phyloP scores from a whole-genome alignment of 192 early-diverging fungal genomes.

The Coemansia guatemalensis region DNA sequence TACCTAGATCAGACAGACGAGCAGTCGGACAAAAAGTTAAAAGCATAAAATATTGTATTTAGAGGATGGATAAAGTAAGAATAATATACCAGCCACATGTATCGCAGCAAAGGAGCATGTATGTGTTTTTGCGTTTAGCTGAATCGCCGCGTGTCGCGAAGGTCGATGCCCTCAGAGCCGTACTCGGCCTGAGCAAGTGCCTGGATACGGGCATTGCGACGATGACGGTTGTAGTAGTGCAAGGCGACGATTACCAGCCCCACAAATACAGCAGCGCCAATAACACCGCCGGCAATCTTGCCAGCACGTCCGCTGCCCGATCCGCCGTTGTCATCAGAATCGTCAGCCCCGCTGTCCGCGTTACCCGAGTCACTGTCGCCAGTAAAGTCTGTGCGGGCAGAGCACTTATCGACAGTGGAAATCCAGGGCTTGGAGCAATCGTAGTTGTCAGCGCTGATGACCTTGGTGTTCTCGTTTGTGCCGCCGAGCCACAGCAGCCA shows the following conservation, averaged over 20 bases:
- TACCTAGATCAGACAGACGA: background rate
- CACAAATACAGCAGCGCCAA: slow-evolving; percentile 26
- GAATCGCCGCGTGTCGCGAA: slow-evolving; percentile 15
- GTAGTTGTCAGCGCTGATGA: slow-evolving; percentile 28
- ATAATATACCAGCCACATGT: background rate
- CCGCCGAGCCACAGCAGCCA: slow-evolving; percentile 47
- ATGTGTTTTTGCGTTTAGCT: slow-evolving; percentile 4
- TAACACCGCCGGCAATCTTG: slow-evolving; percentile 45
- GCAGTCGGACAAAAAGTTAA: background rate
- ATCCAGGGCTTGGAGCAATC: slow-evolving; percentile 38
- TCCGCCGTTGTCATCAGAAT: background rate
- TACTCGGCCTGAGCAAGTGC: slow-evolving; percentile 23
- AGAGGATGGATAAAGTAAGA: background rate
- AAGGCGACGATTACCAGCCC: slow-evolving; percentile 31
- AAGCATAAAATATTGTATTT: background rate
- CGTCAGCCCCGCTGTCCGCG: background rate
- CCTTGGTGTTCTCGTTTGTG: slow-evolving; percentile 26
- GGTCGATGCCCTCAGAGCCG: slow-evolving; percentile 33
- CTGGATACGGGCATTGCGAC: slow-evolving; percentile 31
- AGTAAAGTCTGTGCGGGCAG: slow-evolving; percentile 28
- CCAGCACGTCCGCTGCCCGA: slow-evolving; percentile 25
- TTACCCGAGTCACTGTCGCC: slow-evolving; percentile 8
- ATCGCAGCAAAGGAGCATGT: background rate
- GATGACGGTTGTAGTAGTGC: slow-evolving; percentile 46
- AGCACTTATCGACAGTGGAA: slow-evolving; percentile 25